These are phyloP conservation scores for Aspergillus sp. DNA, from an alignment of 2,329 filamentous ascomycete genomes.

Conservation along the genomic window DNA sequence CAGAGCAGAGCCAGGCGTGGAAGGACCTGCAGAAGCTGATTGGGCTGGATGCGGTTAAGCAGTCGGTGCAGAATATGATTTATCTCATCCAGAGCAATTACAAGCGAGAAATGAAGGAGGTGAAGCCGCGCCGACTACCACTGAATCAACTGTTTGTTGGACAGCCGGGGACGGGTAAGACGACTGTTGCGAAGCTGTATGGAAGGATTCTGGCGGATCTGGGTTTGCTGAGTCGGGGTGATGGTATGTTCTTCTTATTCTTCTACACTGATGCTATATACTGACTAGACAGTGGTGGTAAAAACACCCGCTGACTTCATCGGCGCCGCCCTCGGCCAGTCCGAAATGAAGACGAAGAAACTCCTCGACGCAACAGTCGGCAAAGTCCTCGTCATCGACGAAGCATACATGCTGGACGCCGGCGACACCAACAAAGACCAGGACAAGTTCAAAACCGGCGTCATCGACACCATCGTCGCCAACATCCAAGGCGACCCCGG, in stretches of 20 bases:
- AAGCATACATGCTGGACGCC: neutral
- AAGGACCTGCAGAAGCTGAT: neutral
- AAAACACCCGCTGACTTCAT: neutral
- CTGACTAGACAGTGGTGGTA: neutral
- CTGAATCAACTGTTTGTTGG: neutral
- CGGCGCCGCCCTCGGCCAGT: neutral
- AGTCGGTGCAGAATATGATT: neutral
- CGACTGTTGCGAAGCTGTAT: neutral
- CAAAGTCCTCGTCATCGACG: neutral
- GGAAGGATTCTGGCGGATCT: constrained; percentile 13
- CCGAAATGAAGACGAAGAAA: neutral
- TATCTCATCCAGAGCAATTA: neutral
- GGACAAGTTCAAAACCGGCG: neutral
- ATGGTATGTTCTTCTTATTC: too few relatives aligned
- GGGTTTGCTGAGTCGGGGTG: neutral
- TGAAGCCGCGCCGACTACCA: neutral
- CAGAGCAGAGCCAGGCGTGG: neutral
- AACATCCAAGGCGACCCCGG: neutral
- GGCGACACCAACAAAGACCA: neutral
- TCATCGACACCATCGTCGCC: neutral
- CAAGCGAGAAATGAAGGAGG: neutral
- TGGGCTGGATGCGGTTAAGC: neutral
- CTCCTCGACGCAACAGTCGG: neutral
- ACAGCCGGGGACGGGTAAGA: neutral
- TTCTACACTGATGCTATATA: too few relatives aligned